Base-by-base conservation (phyloP, 495 filamentous ascomycete genomes). In the Ramalina peruviana region DNA sequence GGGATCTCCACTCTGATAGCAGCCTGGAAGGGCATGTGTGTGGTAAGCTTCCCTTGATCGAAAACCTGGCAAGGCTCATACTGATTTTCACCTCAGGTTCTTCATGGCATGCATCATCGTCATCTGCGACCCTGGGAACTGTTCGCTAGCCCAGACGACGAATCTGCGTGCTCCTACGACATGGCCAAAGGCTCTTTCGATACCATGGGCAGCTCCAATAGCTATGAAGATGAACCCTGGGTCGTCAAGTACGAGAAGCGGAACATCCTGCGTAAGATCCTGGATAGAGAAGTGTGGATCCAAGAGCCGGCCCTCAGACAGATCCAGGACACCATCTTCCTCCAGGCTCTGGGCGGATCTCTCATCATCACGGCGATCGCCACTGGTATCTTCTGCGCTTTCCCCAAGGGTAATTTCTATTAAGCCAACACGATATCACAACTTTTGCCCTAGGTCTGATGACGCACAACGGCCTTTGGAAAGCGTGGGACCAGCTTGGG, bases 121-220 rank as follows among this genome's bases (percentile, higher is more conserved):
- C 82, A 87, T 60, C 68, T 88, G 16, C 76, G 82, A 15, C 85
- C 84, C 4, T 88, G 85, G 85, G 85, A 88, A 66, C 66, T 88
- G 7, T 86, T 86, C 62, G 58, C 63, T 10, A 60, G 66, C 17
- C 44, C 52, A 39, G 66, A 59, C 42, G 56, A 56, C 38, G 46
- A 45, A 42, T 37, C 48, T 40, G 51, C 53, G 15, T 52, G 50
- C 16, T 40, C 30, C 16, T 37, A 51, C n/a, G 58, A 64, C 17
- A 57, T 71, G 51, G 66, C 67, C 49, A 64, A 62, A 41, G 54
- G 60, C 2, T 74, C 69, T 3, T 69, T 75, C 45, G 78, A 83
- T 37, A 76, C 62, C 44, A 61, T 81, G 37, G 68, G 65, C 26
- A 67, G 70, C 30, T 56, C 56, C 53, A 87, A 85, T 54, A 82